Base-by-base conservation (phyloP, 2,329 filamentous ascomycete genomes). In the Chalara sp. region DNA sequence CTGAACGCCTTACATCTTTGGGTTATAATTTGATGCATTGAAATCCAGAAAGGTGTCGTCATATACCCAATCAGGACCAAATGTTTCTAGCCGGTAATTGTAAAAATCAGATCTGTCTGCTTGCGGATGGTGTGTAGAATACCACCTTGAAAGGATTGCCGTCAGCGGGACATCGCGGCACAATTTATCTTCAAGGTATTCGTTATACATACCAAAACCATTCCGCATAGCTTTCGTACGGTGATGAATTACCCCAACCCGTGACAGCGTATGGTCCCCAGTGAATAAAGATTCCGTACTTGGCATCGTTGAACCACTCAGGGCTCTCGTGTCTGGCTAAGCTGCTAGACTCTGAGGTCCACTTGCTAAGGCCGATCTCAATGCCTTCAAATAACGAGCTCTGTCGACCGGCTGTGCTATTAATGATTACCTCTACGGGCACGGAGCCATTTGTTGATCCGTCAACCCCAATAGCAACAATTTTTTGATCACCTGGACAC, bases 281-380 rank as follows among this genome's bases (percentile, higher is more conserved):
- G 35, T 39, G 79, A 40, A 81, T 76, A 58, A 83, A 81, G 37
- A 82, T 81, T 0, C 79, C 79, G 53, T 70, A 82, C 51, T 83
- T 82, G 28, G 69, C 74, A 41, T 72, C 68, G 49, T 76, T 69
- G 55, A 72, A 82, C 78, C 79, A 81, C 5, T 70, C 66, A 0
- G 77, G 76, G 11, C 70, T 70, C 58, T 73, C 71, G 44, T 73
- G 71, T 13, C 61, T 62, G 1, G 64, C 63, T 4, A 74, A 61
- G 50, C 65, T 71, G 7, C 63, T 58, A 0, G 66, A 46, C 6
- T 70, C 68, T 5, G 64, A 52, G 0, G 65, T 67, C 59, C 63
- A 72, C 6, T 68, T 62, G 1, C 58, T 60, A n/a, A 72, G 55
- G 1, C 69, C 69, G 28, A 58, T 47, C 1, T 58, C 58, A 39